Base-by-base conservation (phyloP, 78 protist species). In the Planoprotostelium fungivorum region DNA sequence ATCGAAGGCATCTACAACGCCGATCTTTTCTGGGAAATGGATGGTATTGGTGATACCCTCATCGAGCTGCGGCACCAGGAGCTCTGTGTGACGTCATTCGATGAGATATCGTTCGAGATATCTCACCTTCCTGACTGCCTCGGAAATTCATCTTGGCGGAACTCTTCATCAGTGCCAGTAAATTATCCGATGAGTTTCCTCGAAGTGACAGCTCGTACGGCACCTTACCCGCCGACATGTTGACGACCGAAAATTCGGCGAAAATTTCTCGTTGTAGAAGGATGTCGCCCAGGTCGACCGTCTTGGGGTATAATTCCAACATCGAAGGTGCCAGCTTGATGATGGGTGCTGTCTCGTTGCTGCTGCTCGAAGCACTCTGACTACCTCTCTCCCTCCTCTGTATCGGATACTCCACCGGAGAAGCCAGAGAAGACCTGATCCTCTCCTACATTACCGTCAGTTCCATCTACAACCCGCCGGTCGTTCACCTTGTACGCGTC, bases 401-500 rank as follows among this genome's bases (percentile, higher is more conserved):
- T 5, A 51, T 51, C 31, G 16, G 16, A 16, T 51, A 5, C 73
- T 25, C 16, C 5, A 16, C 5, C 31, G 5, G 73, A 25, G 73
- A 51, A 16, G 31, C 16, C 31, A 51, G 73, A 25, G 73, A 51
- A 51, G 73, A 51, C 73, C 73, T 51, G 73, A 51, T 51, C 31
- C 31, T 25, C 84, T 85, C 25, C 83, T 0, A 38, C 5, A 37
- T 31, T 28, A 88, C 84, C 29, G 38, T 84, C 39, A 36, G 10
- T 85, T 9, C 5, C 16, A 36, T 85, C n/a, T 5, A 85, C 16
- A 16, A 25, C n/a, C 5, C 5, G 37, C n/a, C 16, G 16, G 5
- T 85, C 73, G 84, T 63, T 29, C 73, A 51, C 73, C 73, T 51
- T 51, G 85, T 92, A 92, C 34, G 94, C 87, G 29, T 89, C 91